These are phyloP conservation scores for Colletotrichum nymphaeae DNA, from an alignment of 2,329 filamentous ascomycete genomes.

Conservation along the genomic window DNA sequence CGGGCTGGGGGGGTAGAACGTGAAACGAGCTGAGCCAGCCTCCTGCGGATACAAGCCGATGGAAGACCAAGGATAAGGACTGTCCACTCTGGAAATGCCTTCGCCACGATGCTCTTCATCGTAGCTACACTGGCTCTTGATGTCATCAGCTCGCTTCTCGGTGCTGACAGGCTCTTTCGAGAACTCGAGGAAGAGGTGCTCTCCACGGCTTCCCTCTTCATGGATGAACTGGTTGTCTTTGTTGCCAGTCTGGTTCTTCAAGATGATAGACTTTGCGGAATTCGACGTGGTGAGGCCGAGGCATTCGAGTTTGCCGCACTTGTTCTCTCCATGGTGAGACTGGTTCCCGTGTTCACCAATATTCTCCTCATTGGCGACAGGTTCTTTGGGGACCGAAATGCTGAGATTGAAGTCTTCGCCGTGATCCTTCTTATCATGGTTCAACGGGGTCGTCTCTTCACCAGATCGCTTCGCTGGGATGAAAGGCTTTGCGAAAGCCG, in stretches of 20 bases:
- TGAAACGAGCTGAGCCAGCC: not conserved
- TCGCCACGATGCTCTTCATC: not conserved
- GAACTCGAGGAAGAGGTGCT: not conserved
- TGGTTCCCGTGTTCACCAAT: not conserved
- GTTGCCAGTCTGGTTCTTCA: too few species aligned
- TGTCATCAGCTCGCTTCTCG: not conserved
- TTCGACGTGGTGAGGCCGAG: too few species aligned
- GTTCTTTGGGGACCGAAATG: not conserved
- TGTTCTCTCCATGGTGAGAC: not conserved
- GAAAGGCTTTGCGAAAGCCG: too few species aligned
- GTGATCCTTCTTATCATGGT: too few species aligned
- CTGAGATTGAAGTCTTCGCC: not conserved
- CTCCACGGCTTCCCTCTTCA: too few species aligned
- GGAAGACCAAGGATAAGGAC: not conserved
- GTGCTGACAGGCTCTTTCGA: not conserved
- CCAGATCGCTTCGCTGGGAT: too few species aligned
- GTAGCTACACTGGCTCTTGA: not conserved
- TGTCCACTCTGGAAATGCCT: not conserved
- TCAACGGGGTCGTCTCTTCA: too few species aligned
- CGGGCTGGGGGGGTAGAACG: not conserved
- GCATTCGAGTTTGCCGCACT: too few species aligned
- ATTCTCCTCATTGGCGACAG: not conserved
- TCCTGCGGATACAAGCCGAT: not conserved
- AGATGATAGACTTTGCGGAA: too few species aligned
- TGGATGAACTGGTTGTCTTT: too few species aligned